Percentiles rank a stretch among this genome's conserved stretches.
Evolutionary conservation across 257 asterid species (phyloP).

Genomic region (Penstemon barbatus): DNA sequence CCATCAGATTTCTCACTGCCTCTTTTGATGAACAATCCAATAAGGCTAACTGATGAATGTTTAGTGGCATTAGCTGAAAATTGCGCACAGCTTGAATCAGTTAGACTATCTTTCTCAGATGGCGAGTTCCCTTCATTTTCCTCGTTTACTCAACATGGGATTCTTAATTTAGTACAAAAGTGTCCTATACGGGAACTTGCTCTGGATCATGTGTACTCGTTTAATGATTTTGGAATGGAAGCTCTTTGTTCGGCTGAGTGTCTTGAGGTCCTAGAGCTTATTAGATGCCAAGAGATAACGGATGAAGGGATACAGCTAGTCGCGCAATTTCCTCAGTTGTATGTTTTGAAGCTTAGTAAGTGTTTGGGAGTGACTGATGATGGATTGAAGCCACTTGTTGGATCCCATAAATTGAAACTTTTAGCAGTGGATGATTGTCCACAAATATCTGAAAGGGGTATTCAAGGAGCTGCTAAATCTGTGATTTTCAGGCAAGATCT

Average conservation of each 20-base stretch:
- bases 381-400: conserved; percentile 63
- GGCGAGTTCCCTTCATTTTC: conserved; percentile 65
- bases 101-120: conserved; percentile 58
- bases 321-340: conserved; percentile 45
- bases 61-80: conserved; percentile 58
- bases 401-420: conserved; percentile 47
- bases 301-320: conserved; percentile 76
- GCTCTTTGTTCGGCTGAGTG: conserved; percentile 59
- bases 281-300: conserved; percentile 77
- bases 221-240: conserved; percentile 71
- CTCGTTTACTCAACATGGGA: conserved; percentile 64
- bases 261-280: conserved; percentile 63
- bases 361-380: conserved; percentile 74
- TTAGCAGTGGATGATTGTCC: conserved; percentile 82
- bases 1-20: conserved; percentile 70
- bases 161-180: conserved; percentile 50
- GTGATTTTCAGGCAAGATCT: conserved; percentile 68
- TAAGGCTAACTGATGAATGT: conserved; percentile 66
- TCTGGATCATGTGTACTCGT: conserved; percentile 65
- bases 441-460: conserved; percentile 67
- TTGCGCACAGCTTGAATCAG: conserved; percentile 58
- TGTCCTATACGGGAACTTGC: conserved; percentile 70
- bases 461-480: conserved; percentile 61
- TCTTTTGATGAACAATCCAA: conserved; percentile 55
- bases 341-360: conserved; percentile 54